A percentile compares a stretch with the other conserved stretches of the same genome.
Evolutionary conservation across 345 rosid species (phyloP).

Genomic region (Citropsis articulata): DNA sequence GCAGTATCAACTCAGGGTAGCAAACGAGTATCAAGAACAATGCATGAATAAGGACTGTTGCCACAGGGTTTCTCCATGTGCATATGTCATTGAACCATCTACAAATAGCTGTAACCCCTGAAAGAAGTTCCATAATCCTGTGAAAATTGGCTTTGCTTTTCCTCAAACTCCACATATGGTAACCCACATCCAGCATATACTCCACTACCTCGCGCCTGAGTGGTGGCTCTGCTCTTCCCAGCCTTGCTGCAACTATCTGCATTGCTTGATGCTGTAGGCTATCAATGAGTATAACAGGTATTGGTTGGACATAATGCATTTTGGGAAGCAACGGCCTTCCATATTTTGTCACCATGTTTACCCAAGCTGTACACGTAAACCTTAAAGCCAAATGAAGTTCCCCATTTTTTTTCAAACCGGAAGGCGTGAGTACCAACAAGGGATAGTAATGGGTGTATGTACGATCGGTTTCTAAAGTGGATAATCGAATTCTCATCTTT

Average conservation of each 20-base stretch:
- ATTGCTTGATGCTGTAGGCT: conserved; percentile 81
- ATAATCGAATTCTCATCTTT: conserved; percentile 85
- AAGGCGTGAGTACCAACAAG: conserved; percentile 60
- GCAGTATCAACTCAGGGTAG: conserved; percentile 82
- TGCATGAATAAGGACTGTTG: conserved; percentile 66
- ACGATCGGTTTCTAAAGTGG: conserved; percentile 80
- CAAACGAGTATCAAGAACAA: conserved; percentile 79
- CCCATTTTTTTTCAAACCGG: conserved; percentile 81
- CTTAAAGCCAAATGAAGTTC: conserved; percentile 88
- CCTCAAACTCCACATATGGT: conserved; percentile 88
- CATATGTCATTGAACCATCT: conserved; percentile 82
- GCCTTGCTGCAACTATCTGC: conserved; percentile 75
- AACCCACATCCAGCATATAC: conserved; percentile 90
- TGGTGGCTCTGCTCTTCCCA: conserved; percentile 86
- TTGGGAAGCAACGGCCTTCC: conserved; percentile 90
- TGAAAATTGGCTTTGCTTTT: conserved; percentile 90
- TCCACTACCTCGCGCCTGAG: conserved; percentile 79
- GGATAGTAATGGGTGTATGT: conserved; percentile 95
- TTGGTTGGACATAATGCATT: conserved; percentile 86
- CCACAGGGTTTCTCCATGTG: conserved; percentile 84
- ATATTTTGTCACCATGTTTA: conserved; percentile 84
- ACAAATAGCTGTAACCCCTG: conserved; percentile 59
- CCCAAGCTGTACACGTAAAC: conserved; percentile 81
- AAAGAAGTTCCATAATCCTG: conserved; percentile 72
- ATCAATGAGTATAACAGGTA: conserved; percentile 67